Base-by-base conservation (phyloP, 2,329 filamentous ascomycete genomes). In the Fusarium sp. region DNA sequence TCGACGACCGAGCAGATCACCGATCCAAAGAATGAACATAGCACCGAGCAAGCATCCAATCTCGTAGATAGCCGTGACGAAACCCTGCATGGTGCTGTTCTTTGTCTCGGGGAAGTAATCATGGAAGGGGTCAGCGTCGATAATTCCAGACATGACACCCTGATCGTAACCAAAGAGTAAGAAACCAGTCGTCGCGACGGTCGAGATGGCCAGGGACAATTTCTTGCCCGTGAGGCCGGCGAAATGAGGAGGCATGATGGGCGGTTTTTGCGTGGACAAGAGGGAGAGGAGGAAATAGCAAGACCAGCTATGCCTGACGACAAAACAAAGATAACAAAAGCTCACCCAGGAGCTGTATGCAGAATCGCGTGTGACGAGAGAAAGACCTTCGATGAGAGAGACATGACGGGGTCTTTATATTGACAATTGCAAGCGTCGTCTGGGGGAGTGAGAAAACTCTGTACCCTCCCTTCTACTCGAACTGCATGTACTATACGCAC, bases 141-240 rank as follows among this genome's bases (percentile, higher is more conserved):
- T 86, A 65, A 87, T 83, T 7, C 85, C 84, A 55, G 78, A 81
- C 84, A 87, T 87, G 39, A 83, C 81, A 67, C 83, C 81, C 75
- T 83, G 86, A 61, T 87, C 85, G 72, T 87, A 87, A 56, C 85
- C 85, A 62, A 87, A 87, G n/a, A 87, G 81, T 28, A 89, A 75
- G 79, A 89, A 89, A 22, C 86, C 88, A 49, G 86, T 88, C 1
- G 88, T 90, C 6, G 88, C 87, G 26, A 90, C 83, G n/a, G 84
- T 83, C 2, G 89, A 89, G 46, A 91, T 83, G 39, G 83, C 79
- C 63, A 89, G 71, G 19, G 84, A 86, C 53, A 91, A 81, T 37
- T 79, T 80, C 68, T 80, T 82, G 75, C 89, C 89, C 35, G 83
- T 84, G 62, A 90, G 80, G 76, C 88, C 88, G 75, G 86, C 84